A percentile compares a stretch with the other conserved stretches of the same genome.
Conservation (phyloP, 2,329 filamentous ascomycete genomes). For the Teratosphaeria destructans region DNA sequence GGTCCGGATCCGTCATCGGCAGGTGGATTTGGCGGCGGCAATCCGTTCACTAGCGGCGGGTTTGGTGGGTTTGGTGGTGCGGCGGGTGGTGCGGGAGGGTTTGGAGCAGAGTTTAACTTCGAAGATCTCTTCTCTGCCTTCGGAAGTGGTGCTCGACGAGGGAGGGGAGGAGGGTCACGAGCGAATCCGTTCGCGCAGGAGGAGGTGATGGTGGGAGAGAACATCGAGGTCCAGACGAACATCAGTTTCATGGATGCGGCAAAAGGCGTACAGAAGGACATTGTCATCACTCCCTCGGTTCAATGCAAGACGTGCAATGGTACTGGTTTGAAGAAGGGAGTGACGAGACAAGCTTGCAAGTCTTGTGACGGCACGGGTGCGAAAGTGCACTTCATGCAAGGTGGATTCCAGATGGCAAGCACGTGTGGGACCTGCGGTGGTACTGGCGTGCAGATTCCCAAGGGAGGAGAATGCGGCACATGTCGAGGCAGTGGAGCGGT, state of each 20-base stretch:
- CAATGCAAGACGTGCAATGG: constrained; percentile 76
- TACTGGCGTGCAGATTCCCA: constrained; percentile 63
- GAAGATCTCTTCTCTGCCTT: constrained; percentile 93
- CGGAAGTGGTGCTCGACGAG: constrained; percentile 48
- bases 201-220: constrained; percentile 77
- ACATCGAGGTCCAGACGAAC: constrained; percentile 87
- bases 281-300: constrained; percentile 71
- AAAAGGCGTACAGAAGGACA: constrained; percentile 80
- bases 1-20: constrained; percentile 61
- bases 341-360: constrained; percentile 62
- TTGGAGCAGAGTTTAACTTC: constrained; percentile 70
- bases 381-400: constrained; percentile 77
- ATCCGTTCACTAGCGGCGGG: constrained; percentile 49
- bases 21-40: constrained; percentile 48
- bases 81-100: constrained; percentile 37
- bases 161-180: constrained; percentile 35
- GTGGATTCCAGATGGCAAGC: constrained; percentile 91
- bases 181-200: constrained; percentile 62
- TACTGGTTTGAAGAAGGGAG: constrained; percentile 72
- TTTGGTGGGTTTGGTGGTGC: constrained; percentile 41
- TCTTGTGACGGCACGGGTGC: constrained; percentile 79
- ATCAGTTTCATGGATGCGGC: constrained; percentile 96
- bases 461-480: constrained; percentile 66
- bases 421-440: constrained; percentile 77
- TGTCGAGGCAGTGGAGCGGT: constrained; percentile 79